Conservation (phyloP, 2,329 filamentous ascomycete species). For the Mycosphaerelloides madeirae region DNA sequence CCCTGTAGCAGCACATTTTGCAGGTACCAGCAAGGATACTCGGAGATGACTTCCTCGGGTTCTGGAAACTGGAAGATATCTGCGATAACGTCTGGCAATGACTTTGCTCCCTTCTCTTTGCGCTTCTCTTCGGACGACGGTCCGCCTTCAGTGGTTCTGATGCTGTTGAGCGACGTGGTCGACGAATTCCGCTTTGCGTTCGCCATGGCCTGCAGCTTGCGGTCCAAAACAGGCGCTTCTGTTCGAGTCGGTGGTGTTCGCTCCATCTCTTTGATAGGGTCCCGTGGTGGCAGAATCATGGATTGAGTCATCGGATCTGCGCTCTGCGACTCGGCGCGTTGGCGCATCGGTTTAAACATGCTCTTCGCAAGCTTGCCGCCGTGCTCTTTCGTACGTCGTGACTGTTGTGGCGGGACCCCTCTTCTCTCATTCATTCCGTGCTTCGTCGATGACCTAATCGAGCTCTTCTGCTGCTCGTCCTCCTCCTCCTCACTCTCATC, state of each 20-base stretch:
- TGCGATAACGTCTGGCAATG: slow-evolving; percentile 24
- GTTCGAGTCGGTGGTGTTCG: slow-evolving; percentile 35
- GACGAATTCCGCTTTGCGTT: slow-evolving; percentile 27
- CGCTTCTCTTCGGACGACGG: not conserved
- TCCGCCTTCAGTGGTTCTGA: slow-evolving; percentile 3
- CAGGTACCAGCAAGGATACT: slow-evolving; percentile 90
- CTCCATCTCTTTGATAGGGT: slow-evolving; percentile 9
- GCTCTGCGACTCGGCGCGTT: slow-evolving; percentile 30
- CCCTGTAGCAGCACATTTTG: slow-evolving; percentile 90
- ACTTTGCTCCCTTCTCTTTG: slow-evolving; percentile 2
- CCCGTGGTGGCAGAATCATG: slow-evolving; percentile 25
- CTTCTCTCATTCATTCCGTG: slow-evolving; percentile 7
- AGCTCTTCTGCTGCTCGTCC: slow-evolving; percentile 13
- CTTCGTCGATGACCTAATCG: slow-evolving; percentile 6
- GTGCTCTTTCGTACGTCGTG: slow-evolving; percentile 37
- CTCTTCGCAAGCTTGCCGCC: slow-evolving; percentile 61
- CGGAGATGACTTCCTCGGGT: slow-evolving; percentile 79
- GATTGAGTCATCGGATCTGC: slow-evolving; percentile 31
- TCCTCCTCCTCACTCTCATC: slow-evolving; percentile 47
- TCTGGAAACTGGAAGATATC: slow-evolving; percentile 77
- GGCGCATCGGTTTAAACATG: slow-evolving; percentile 52
- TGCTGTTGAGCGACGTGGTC: slow-evolving; percentile 7
- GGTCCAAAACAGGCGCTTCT: slow-evolving; percentile 67
- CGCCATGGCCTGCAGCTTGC: slow-evolving; percentile 49
- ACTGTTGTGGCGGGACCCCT: not conserved